Evolutionary conservation across 2,329 filamentous ascomycete genomes (phyloP), one percentile per base, ranked within the genome.

Genomic region (Monilinia laxa): DNA sequence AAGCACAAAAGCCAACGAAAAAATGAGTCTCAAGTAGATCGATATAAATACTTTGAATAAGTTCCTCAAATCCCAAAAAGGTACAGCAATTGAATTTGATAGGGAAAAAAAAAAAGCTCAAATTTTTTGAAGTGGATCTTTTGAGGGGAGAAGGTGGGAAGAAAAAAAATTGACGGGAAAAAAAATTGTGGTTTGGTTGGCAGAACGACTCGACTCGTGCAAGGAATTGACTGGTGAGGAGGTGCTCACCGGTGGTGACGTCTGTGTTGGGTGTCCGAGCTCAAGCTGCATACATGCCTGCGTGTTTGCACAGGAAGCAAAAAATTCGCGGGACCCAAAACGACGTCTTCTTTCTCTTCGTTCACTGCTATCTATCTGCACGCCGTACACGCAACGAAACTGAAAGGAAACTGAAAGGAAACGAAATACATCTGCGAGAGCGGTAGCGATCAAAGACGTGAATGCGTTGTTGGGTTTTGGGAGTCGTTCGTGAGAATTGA

Each of bases 211-310:
- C 42, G n/a, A 38, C 38, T 40, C 2, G 57, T 49, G 31, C 45
- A 49, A 60, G 57, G 57, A 35, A 60, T 25, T 31, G 40, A 49
- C 20, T 45, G 12, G 12, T 47, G 56, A 23, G 11, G 40, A 45
- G 16, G n/a, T 47, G 57, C 57, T 60, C 57, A 60, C 57, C 57
- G 42, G 57, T 60, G 42, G 57, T 60, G 57, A 60, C 57, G 57
- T 60, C 57, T 60, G 45, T n/a, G 57, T 28, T 4, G 28, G 28
- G 28, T 38, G 45, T 60, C 57, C 57, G 6, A 60, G 57, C 57
- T 60, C 45, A 60, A 60, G 57, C 57, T 49, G 57, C 57, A 60
- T 60, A 9, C 31, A 35, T 35, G 31, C 31, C 1, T 35, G 31
- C 31, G 7, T 35, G 31, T 9, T 6, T 35, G 57, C 28, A 18